These are phyloP conservation scores for Multifurca ochricompacta DNA, from an alignment of 768 basidiomycete species.

Conservation along the genomic window DNA sequence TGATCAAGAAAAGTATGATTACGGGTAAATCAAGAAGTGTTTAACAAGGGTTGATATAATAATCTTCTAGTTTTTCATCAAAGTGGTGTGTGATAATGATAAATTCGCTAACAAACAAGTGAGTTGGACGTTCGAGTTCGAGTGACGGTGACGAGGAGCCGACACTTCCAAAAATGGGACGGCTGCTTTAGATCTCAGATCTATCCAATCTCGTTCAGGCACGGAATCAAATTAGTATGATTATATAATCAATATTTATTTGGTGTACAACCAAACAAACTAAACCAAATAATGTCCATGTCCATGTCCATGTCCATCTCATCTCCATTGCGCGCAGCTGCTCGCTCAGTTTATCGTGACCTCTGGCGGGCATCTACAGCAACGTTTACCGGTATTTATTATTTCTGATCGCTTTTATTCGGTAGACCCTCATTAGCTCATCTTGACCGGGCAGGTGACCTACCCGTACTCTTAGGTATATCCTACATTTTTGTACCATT, in stretches of 20 bases:
- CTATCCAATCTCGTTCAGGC: background rate
- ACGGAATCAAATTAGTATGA: too few relatives aligned
- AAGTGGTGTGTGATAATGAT: too few relatives aligned
- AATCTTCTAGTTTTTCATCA: too few relatives aligned
- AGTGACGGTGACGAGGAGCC: too few relatives aligned
- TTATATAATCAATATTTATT: too few relatives aligned
- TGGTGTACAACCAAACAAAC: too few relatives aligned
- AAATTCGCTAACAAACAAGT: too few relatives aligned
- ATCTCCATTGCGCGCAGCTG: constrained; percentile 49
- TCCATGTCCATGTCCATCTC: constrained; percentile 39
- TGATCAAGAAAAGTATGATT: background rate
- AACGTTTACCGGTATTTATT: constrained; percentile 55
- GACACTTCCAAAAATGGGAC: constrained; percentile 33
- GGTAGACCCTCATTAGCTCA: background rate
- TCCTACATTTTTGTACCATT: background rate
- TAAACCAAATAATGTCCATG: too few relatives aligned
- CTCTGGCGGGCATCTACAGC: constrained; percentile 56
- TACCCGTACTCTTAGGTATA: constrained; percentile 44
- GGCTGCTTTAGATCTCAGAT: constrained; percentile 34
- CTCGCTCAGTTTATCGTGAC: constrained; percentile 67
- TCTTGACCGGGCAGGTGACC: constrained; percentile 41
- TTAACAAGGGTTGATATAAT: too few relatives aligned
- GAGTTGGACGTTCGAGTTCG: too few relatives aligned
- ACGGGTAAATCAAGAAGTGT: too few relatives aligned
- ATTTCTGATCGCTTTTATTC: background rate